These are phyloP conservation scores for Datura wrightii DNA, from an alignment of 257 asterid genomes.

Conservation along the genomic window DNA sequence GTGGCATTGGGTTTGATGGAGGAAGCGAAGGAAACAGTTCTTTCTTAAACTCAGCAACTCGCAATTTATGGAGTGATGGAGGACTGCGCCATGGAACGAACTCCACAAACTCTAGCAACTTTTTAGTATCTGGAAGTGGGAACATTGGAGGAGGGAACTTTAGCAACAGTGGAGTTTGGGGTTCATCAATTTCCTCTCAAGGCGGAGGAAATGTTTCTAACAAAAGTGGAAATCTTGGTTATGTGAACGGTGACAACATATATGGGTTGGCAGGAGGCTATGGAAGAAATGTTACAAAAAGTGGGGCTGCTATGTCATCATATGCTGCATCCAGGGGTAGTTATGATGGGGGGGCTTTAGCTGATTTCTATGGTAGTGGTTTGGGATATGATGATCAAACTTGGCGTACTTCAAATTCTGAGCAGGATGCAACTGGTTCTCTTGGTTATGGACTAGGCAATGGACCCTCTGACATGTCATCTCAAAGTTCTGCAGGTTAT, in stretches of 20 bases:
- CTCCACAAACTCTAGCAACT: constrained; percentile 49
- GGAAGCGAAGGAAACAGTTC: constrained; percentile 31
- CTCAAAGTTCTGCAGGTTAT: constrained; percentile 57
- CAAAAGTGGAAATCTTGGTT: constrained; percentile 37
- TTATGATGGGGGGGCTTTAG: constrained; percentile 51
- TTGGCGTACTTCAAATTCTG: constrained; percentile 61
- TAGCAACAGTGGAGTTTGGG: constrained; percentile 55
- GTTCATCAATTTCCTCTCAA: constrained; percentile 42
- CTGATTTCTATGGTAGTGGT: constrained; percentile 51
- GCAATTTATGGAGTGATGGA: constrained; percentile 42
- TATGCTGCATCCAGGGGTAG: constrained; percentile 49
- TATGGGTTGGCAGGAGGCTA: constrained; percentile 53
- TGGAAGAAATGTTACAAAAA: constrained; percentile 47
- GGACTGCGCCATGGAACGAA: constrained; percentile 44
- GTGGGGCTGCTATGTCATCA: constrained; percentile 46
- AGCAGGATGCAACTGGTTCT: constrained; percentile 50
- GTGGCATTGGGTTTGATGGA: constrained; percentile 30
- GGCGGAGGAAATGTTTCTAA: constrained; percentile 42
- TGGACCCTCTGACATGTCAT: constrained; percentile 48
- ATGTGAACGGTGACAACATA: constrained; percentile 53
- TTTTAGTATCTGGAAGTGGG: constrained; percentile 47
- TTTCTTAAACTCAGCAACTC: constrained; percentile 30
- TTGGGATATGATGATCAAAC: constrained; percentile 64
- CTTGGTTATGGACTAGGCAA: constrained; percentile 55
- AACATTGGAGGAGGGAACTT: constrained; percentile 14